Base-by-base conservation (phyloP, 2,329 filamentous ascomycete species). In the Ophiostoma triangulosporum region DNA sequence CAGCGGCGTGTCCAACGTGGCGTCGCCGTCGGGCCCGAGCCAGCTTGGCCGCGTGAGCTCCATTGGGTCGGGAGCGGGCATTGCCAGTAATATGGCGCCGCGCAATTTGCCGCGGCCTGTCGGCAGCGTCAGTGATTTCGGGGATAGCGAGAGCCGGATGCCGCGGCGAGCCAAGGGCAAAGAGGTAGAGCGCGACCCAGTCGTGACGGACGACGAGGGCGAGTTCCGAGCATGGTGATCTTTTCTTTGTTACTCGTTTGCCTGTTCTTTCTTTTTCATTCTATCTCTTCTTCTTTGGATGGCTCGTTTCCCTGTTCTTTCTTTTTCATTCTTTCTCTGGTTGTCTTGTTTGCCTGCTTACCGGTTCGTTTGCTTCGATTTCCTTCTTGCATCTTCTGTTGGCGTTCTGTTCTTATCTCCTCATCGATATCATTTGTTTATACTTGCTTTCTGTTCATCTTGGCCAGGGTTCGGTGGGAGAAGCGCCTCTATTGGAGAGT, bases 91-190 rank as follows among this genome's bases (percentile, higher is more conserved):
- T n/a, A n/a, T n/a, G n/a, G 20, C 20, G 6, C 35, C 29, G 11
- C 46, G 52, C 6, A 46, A 46, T 32, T 14, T 48, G 6, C 17
- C 48, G 1, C 48, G 49, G 15, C 38, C 29, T 1, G 24, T 43
- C 20, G 48, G 35, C 15, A 32, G 38, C 20, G 38, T 38, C 7
- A 38, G 48, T n/a, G 54, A 46, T 14, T 40, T 35, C 11, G 33
- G 36, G 8, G 51, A 43, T 58, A 63, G n/a, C 61, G 62, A 48
- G 46, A 57, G 17, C 52, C 56, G 51, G 48, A 56, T 48, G 26
- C 32, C 32, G 7, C 51, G 56, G 4, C 46, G 46, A 6, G 45
- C 40, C 17, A 78, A 78, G 60, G 74, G 71, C 1, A 78, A 76
- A 60, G 70, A 70, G 51, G 62, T 71, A 11, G 64, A 63, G 11